A percentile compares a stretch with the other conserved stretches of the same genome.
Evolutionary conservation across 169 alveolate species (phyloP).

Genomic region (Eimeria brunetti): DNA sequence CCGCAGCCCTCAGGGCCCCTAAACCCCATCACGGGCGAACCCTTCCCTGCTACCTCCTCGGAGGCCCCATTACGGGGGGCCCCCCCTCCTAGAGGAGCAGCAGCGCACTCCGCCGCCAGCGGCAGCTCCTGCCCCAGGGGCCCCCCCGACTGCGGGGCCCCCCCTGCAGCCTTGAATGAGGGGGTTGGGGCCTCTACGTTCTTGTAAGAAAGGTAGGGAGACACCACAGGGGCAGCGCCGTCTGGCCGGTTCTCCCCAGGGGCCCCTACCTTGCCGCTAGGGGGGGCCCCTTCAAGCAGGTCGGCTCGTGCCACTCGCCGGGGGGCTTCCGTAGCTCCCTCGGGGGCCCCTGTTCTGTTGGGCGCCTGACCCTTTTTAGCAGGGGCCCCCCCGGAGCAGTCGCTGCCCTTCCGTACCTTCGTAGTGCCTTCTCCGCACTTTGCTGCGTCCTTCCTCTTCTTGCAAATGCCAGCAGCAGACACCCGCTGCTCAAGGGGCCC

Average conservation of each 20-base stretch:
- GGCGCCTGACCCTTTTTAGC: slow-evolving; percentile 40
- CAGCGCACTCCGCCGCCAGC: slow-evolving; percentile 20
- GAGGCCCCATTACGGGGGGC: background rate
- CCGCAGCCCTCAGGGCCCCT: slow-evolving; percentile 19
- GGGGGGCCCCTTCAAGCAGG: background rate
- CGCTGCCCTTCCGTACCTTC: slow-evolving; percentile 45
- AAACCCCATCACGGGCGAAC: background rate
- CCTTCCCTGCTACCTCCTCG: slow-evolving; percentile 20
- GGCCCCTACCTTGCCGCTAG: slow-evolving; percentile 15
- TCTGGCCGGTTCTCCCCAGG: slow-evolving; percentile 28
- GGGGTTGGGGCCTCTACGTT: background rate
- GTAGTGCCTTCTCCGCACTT: slow-evolving; percentile 28
- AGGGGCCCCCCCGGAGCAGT: slow-evolving; percentile 10
- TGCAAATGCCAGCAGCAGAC: slow-evolving; percentile 15
- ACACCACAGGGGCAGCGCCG: slow-evolving; percentile 9
- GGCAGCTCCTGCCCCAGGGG: background rate
- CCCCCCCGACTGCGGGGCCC: background rate
- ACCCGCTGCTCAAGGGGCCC: slow-evolving; percentile 33
- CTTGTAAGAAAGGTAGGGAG: slow-evolving; percentile 22
- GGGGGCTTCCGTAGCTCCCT: background rate
- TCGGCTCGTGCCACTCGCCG: background rate
- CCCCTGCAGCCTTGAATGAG: background rate
- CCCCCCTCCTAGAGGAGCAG: background rate
- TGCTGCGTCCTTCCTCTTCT: slow-evolving; percentile 52
- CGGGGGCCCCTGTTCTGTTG: background rate